Conservation (phyloP, 2,329 filamentous ascomycete species). For the Talaromyces sp. region DNA sequence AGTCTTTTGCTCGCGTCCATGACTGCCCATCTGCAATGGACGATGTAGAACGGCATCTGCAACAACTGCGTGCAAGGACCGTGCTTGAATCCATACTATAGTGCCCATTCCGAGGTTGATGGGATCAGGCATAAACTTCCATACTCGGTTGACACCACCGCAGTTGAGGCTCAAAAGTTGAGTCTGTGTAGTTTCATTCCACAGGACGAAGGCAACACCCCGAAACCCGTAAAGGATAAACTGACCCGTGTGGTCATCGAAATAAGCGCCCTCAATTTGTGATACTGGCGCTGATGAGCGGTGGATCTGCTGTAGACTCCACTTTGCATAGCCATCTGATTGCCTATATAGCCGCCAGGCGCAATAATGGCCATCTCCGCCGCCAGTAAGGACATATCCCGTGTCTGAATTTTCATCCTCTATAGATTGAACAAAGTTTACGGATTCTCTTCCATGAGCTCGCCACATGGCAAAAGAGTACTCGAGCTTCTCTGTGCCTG, state of each 20-base stretch:
- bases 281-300: constrained; percentile 66
- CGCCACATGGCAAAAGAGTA: constrained; percentile 27
- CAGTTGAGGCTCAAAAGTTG: constrained; percentile 73
- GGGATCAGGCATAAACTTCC: constrained; percentile 51
- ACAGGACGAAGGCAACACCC: constrained; percentile 73
- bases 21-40: constrained; percentile 64
- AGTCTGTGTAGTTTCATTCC: constrained; percentile 68
- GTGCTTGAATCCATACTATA: constrained; percentile 70
- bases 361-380: constrained; percentile 71
- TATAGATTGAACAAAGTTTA: constrained; percentile 58
- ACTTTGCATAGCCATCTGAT: neutral
- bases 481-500: constrained; percentile 21
- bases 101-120: constrained; percentile 34
- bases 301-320: constrained; percentile 57
- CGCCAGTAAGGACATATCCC: constrained; percentile 61
- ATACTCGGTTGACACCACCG: constrained; percentile 78
- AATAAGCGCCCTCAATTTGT: constrained; percentile 69
- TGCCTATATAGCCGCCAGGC: constrained; percentile 50
- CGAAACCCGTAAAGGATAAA: constrained; percentile 78
- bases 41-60: constrained; percentile 42
- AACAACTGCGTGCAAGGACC: constrained; percentile 47
- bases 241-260: constrained; percentile 49
- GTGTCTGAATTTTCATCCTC: constrained; percentile 19
- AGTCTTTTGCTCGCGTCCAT: constrained; percentile 81
- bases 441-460: constrained; percentile 56